Conservation (phyloP, 108 stramenopile genomes). For the Cylindrotheca closterium region DNA sequence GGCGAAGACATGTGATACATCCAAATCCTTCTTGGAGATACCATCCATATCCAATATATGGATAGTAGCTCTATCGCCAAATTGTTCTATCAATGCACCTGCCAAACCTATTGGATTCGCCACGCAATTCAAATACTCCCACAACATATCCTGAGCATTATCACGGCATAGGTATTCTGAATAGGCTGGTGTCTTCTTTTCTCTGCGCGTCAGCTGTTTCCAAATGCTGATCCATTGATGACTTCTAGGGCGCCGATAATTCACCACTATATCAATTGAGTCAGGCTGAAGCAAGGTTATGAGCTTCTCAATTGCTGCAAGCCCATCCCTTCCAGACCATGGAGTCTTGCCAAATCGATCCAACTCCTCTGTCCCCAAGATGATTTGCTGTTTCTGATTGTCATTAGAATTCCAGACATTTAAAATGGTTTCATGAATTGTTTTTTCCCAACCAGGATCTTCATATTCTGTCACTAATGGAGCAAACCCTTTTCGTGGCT, state of each 20-base stretch:
- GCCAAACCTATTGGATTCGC: constrained; percentile 26
- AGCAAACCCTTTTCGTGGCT: constrained; percentile 25
- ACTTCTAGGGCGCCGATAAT: constrained; percentile 20
- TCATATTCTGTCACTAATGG: constrained; percentile 14
- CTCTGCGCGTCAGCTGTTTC: constrained; percentile 20
- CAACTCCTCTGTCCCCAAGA: constrained; percentile 26
- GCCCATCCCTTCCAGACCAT: constrained; percentile 16
- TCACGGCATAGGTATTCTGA: constrained; percentile 8
- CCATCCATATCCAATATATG: constrained; percentile 28
- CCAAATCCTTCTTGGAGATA: constrained; percentile 2
- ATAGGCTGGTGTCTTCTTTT: not conserved
- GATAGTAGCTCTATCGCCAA: not conserved
- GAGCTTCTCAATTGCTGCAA: constrained; percentile 7
- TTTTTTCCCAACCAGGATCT: not conserved
- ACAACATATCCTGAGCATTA: not conserved
- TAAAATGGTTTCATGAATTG: constrained; percentile 11
- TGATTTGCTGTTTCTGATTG: constrained; percentile 1
- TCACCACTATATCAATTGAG: constrained; percentile 14
- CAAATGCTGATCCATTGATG: constrained; percentile 31
- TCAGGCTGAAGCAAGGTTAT: not conserved
- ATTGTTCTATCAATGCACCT: constrained; percentile 6
- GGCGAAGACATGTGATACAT: constrained; percentile 22
- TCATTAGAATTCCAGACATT: constrained; percentile 15
- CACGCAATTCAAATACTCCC: constrained; percentile 30
- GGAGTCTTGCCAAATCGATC: constrained; percentile 23